Evolutionary conservation across 805 yeast species (phyloP), one percentile per base, ranked within the genome.

Genomic region (Pichia nakasei): DNA sequence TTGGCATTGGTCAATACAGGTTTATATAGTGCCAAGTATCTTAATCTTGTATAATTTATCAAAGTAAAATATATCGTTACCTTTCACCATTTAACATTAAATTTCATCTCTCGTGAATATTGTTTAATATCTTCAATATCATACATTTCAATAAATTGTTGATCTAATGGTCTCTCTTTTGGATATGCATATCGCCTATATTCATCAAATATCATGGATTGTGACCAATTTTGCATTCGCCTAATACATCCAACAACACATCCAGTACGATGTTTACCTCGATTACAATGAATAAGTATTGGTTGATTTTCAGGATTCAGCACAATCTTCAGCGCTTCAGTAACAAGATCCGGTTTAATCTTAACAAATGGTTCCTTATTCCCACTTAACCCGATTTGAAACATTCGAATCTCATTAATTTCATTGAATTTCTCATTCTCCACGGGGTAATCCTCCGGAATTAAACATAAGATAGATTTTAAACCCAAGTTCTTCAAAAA

Each of bases 261-360:
- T 0, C 98, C 98, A 0, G 98, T 93, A 53, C 98, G 72, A 61
- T 93, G 98, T 61, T 91, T 93, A 11, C 98, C 98, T 47, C 96
- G 69, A 64, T 93, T 93, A 65, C 98, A 93, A 62, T 93, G 98
- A 37, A 93, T 85, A 50, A 93, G 67, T 12, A 93, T 69, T 2
- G 98, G 98, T 46, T 88, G 97, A 62, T 93, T 91, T 20, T 60
- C 79, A 0, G 97, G 96, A 55, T 93, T 72, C 15, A 87, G 61
- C 13, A 87, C 85, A 29, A 88, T 82, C 57, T 82, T 80, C 50
- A 91, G 67, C 0, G 97, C 96, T 47, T 78, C 76, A 1, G 89
- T 82, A 26, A 93, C 77, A 33, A 83, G 68, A 31, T 79, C 81
- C 3, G 73, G 69, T 44, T 72, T 69, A 47, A 77, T 79, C 54